Conservation (phyloP, 768 basidiomycete species). For the Phanerochaete sordida region DNA sequence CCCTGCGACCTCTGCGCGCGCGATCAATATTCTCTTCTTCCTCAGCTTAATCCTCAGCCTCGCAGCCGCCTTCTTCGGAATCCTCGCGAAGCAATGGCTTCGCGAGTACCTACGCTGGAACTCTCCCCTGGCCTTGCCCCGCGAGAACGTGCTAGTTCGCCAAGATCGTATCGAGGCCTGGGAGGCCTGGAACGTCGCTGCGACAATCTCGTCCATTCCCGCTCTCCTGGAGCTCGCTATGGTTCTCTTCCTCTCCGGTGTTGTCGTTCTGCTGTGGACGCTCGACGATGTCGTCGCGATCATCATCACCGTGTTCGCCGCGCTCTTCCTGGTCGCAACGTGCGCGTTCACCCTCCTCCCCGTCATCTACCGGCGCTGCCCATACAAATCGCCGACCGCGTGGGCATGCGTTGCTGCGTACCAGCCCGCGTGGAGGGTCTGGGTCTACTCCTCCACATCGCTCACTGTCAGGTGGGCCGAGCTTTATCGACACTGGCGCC, state of each 20-base stretch:
- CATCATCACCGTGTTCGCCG: neutral
- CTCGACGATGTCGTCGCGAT: neutral
- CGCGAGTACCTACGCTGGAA: neutral
- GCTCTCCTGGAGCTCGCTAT: neutral
- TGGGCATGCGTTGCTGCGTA: neutral
- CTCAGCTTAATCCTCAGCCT: neutral
- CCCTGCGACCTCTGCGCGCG: neutral
- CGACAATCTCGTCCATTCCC: neutral
- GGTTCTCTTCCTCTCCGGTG: neutral
- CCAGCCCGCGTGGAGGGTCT: too few relatives aligned
- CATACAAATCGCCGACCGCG: neutral
- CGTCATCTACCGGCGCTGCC: neutral
- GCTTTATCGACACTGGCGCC: too few relatives aligned
- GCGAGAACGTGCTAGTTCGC: neutral
- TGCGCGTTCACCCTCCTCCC: neutral
- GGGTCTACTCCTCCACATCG: too few relatives aligned
- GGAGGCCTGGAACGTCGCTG: neutral
- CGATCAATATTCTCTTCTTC: neutral
- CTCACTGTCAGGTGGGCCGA: too few relatives aligned
- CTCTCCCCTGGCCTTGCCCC: neutral
- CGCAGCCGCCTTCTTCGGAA: neutral
- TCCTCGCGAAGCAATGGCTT: neutral
- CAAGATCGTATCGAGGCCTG: neutral
- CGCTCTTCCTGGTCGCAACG: neutral
- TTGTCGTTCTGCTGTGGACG: neutral